Evolutionary conservation across 139 green algal species (phyloP).

Genomic region (Chlamydomonas schloesseri): DNA sequence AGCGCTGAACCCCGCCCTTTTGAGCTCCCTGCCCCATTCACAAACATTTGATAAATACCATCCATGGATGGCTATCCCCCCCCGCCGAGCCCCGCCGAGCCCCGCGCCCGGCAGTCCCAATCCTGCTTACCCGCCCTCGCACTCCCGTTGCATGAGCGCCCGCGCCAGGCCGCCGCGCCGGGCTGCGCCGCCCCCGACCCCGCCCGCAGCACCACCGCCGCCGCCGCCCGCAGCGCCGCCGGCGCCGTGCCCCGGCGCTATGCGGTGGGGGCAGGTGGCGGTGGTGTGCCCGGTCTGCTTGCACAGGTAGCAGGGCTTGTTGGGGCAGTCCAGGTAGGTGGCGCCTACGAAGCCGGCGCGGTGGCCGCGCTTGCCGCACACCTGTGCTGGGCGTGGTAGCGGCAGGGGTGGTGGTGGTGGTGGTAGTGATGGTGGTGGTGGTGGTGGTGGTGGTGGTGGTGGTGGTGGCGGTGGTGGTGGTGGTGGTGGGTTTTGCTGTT

Average conservation of each 20-base stretch:
- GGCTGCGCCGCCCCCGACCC: background rate
- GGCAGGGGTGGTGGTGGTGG: too few species aligned
- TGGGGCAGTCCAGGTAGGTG: slow-evolving; percentile 89
- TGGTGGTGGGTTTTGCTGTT: too few species aligned
- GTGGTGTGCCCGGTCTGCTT: slow-evolving; percentile 89
- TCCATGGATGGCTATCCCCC: too few species aligned
- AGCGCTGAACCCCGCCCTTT: too few species aligned
- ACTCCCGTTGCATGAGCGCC: background rate
- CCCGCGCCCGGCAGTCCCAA: too few species aligned
- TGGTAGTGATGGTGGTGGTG: too few species aligned
- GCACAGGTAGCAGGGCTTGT: slow-evolving; percentile 89
- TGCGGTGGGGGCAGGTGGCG: slow-evolving; percentile 83
- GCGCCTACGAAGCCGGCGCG: slow-evolving; percentile 88
- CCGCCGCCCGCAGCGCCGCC: background rate
- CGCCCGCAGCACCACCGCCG: background rate
- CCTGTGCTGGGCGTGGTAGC: slow-evolving; percentile 58
- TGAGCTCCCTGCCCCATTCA: too few species aligned
- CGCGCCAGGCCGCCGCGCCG: slow-evolving; percentile 3
- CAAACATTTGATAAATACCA: too few species aligned
- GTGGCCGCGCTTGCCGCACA: slow-evolving; percentile 86
- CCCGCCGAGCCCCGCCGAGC: too few species aligned
- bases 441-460: too few species aligned
- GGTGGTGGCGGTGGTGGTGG: too few species aligned
- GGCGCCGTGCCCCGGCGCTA: slow-evolving; percentile 23
- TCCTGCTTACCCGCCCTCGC: slow-evolving; percentile 34